These are phyloP conservation scores for Pichia sp. DNA, from an alignment of 1,139 yeast species.

Conservation along the genomic window DNA sequence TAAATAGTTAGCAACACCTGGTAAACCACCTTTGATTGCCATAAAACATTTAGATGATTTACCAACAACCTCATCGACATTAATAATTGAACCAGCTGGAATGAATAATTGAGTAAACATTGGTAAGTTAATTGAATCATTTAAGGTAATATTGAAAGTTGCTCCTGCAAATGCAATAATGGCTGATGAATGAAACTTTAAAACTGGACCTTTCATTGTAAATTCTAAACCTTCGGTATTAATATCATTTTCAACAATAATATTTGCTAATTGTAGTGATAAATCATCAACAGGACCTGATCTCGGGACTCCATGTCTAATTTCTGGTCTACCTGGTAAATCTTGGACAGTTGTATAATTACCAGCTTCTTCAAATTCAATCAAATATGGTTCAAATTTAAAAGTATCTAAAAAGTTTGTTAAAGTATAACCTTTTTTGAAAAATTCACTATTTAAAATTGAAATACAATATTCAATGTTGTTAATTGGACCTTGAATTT, in stretches of 20 bases:
- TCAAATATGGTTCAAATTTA: conserved; percentile 27
- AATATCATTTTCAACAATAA: conserved; percentile 31
- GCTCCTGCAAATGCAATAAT: conserved; percentile 30
- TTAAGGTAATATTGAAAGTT: conserved; percentile 25
- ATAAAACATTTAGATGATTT: conserved; percentile 30
- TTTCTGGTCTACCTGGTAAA: conserved; percentile 30
- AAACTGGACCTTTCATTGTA: conserved; percentile 31
- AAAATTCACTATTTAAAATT: conserved; percentile 26
- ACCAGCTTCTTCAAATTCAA: conserved; percentile 32
- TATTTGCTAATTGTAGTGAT: conserved; percentile 32
- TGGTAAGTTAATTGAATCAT: conserved; percentile 26
- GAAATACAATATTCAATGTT: conserved; percentile 31
- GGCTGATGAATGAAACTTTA: conserved; percentile 30
- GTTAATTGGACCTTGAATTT: conserved; percentile 32
- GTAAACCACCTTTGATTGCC: conserved; percentile 34
- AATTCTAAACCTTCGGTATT: conserved; percentile 31
- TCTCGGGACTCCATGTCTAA: conserved; percentile 32
- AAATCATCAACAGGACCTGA: conserved; percentile 34
- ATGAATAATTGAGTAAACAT: conserved; percentile 30
- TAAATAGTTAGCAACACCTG: conserved; percentile 32
- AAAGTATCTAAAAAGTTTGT: conserved; percentile 29
- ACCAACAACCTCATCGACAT: conserved; percentile 29
- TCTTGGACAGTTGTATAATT: conserved; percentile 35
- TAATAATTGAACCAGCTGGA: conserved; percentile 28
- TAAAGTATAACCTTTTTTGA: conserved; percentile 28